phyloP scores from a whole-genome alignment of 2,329 filamentous ascomycete species.

The Dactylella cylindrospora region DNA sequence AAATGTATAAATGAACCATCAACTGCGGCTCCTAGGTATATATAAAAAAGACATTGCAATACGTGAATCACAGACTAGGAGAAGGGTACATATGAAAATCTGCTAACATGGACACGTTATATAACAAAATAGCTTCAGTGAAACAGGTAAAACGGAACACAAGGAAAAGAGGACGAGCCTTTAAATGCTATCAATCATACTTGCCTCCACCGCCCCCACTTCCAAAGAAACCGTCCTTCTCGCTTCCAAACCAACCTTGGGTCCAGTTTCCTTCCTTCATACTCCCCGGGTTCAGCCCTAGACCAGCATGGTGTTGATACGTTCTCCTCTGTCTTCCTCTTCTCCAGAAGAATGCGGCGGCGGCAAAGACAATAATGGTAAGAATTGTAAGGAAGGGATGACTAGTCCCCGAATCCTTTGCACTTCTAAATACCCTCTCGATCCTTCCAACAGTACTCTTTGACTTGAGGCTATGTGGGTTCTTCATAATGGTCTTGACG shows the following conservation, averaged over 20 bases:
- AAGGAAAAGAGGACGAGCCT: too few relatives aligned
- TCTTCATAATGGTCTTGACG: slow-evolving; percentile 68
- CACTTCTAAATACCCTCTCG: slow-evolving; percentile 65
- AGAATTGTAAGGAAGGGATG: slow-evolving; percentile 54
- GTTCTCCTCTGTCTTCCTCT: slow-evolving; percentile 14
- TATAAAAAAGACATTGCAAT: too few relatives aligned
- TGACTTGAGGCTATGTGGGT: slow-evolving; percentile 69
- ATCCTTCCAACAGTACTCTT: slow-evolving; percentile 76
- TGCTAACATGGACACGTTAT: too few relatives aligned
- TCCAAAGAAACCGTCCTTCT: slow-evolving; percentile 40
- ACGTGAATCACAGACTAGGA: too few relatives aligned
- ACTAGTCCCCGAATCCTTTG: slow-evolving; percentile 53
- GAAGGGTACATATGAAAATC: too few relatives aligned
- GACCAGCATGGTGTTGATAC: slow-evolving; percentile 21
- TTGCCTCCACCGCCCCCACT: slow-evolving; percentile 26
- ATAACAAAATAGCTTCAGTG: too few relatives aligned
- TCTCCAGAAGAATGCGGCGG: slow-evolving; percentile 5
- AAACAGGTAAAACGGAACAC: too few relatives aligned
- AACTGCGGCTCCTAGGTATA: too few relatives aligned
- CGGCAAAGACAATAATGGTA: slow-evolving; percentile 21
- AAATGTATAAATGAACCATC: too few relatives aligned
- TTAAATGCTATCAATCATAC: slow-evolving; percentile 42
- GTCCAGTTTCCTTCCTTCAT: slow-evolving; percentile 30
- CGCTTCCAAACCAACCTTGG: slow-evolving; percentile 36
- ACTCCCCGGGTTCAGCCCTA: slow-evolving; percentile 27